Evolutionary conservation across 768 basidiomycete genomes (phyloP).

Genomic region (Suillus cothurnatus): DNA sequence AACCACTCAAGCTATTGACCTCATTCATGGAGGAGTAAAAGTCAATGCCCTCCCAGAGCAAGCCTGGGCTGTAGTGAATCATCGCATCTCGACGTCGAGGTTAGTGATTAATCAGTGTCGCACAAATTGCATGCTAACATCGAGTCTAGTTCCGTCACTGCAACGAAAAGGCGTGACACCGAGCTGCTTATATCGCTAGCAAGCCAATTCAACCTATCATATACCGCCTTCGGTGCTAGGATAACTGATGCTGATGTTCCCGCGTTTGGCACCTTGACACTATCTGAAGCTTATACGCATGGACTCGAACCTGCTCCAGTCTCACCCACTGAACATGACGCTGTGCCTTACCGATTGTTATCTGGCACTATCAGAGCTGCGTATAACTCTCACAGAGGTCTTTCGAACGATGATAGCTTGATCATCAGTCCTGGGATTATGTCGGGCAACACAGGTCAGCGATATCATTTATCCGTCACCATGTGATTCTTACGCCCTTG

Average conservation of each 20-base stretch:
- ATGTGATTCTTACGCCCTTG: neutral
- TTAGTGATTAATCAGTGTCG: constrained; percentile 19
- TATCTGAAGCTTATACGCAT: constrained; percentile 48
- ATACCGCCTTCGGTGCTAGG: constrained; percentile 54
- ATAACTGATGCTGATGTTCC: constrained; percentile 37
- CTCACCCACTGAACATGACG: constrained; percentile 41
- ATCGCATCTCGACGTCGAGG: constrained; percentile 68
- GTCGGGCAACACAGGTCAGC: constrained; percentile 56
- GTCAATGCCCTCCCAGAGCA: constrained; percentile 84
- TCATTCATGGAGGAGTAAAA: constrained; percentile 63
- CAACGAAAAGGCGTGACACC: constrained; percentile 46
- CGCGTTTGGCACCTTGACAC: constrained; percentile 47
- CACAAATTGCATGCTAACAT: neutral
- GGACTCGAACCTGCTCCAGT: constrained; percentile 72
- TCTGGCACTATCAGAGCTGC: constrained; percentile 68
- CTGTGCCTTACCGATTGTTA: constrained; percentile 49
- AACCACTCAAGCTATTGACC: constrained; percentile 75
- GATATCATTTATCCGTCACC: neutral
- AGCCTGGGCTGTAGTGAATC: constrained; percentile 70
- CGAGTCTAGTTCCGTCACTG: constrained; percentile 38
- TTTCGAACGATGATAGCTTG: constrained; percentile 37
- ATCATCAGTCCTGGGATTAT: constrained; percentile 55
- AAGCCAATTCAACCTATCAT: constrained; percentile 55
- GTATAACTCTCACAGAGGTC: constrained; percentile 50
- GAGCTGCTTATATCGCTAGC: constrained; percentile 48